Base-by-base conservation (phyloP, 768 basidiomycete species). In the Pisolithus marmoratus region DNA sequence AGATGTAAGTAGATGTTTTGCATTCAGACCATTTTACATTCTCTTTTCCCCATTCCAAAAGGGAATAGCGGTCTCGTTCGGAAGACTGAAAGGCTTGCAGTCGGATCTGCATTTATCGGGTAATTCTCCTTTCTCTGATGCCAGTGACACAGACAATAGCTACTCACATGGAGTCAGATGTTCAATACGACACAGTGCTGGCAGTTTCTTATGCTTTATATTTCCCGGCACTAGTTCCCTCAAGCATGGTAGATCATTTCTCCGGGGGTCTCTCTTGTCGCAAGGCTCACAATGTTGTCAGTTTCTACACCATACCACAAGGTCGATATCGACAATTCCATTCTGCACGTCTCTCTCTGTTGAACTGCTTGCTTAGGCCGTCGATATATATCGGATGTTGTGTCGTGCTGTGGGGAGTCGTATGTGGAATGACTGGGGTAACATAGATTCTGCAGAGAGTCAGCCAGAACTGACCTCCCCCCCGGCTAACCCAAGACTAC, bases 321-420 rank as follows among this genome's bases (percentile, higher is more conserved):
- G 77, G 82, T 80, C 23, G 24, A 52, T 48, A 50, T 6, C 17
- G 22, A 38, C 42, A 8, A 14, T 26, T 34, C n/a, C 20, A 26
- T 50, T 17, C 41, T 27, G 11, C 3, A 22, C 19, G 24, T n/a
- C n/a, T 22, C 29, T 19, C 15, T 19, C 2, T 26, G 11, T 15
- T 26, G 12, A 41, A 17, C 27, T 3, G 1, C 34, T 15, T 22
- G 19, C 54, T 22, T 50, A 84, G 83, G 45, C 85, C 85, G 1
- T 80, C 82, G 0, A 63, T 77, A 47, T 85, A 83, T 60, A 84
- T 87, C 6, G 80, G 82, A 6, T 55, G 60, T 26, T 85, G 83
- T 55, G 79, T 83, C 14, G 69, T 81, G 24, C 52, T 79, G 4
- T 87, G 85, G 84, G 84, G 85, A 1, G 52, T 84, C 26, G 81